Base-by-base conservation (phyloP, 2,329 filamentous ascomycete species). In the Phyllosticta citribraziliensis region DNA sequence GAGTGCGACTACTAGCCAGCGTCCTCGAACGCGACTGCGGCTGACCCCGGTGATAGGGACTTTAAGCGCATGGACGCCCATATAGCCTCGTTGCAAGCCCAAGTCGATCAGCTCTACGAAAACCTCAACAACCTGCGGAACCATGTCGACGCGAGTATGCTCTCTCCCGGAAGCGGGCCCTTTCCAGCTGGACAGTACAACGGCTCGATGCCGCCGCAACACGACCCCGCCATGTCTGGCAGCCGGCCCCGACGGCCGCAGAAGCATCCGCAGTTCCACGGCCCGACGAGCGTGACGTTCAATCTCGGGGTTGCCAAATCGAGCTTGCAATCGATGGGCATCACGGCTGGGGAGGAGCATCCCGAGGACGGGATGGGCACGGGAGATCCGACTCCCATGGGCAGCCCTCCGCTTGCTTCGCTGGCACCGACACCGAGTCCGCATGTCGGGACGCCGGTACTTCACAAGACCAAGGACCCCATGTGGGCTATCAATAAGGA, bases 281-380 rank as follows among this genome's bases (percentile, higher is more conserved):
- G 91, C 0, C 90, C 91, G 0, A 96, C 91, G 0, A 96, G 90
- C 74, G 88, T 86, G 55, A 85, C 87, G 1, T 96, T 92, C 74
- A 92, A 88, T 66, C 83, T 96, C 30, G 89, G 93, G 65, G 87
- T 96, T 14, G 91, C 92, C 40, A 92, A 91, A 72, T 89, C 84
- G 58, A 96, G 91, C 56, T 80, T 96, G 47, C 88, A 91, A 69
- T 92, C 87, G 63, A 96, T 96, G 89, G 91, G 91, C 3, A 94
- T 95, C 69, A 86, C 84, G 27, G 83, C 80, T 1, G 76, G 84
- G 1, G 82, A 82, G 1, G 86, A 87, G 56, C 77, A 72, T 2
- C 77, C 82, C n/a, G 85, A 88, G n/a, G 84, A 86, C 40, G 80
- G 80, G 40, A 67, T 77, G 27, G 75, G 74, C 3, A 80, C 80